A percentile compares a stretch with the other conserved stretches of the same genome.
phyloP scores from a whole-genome alignment of 345 rosid genomes.

The Excoecaria cochinchinensis region DNA sequence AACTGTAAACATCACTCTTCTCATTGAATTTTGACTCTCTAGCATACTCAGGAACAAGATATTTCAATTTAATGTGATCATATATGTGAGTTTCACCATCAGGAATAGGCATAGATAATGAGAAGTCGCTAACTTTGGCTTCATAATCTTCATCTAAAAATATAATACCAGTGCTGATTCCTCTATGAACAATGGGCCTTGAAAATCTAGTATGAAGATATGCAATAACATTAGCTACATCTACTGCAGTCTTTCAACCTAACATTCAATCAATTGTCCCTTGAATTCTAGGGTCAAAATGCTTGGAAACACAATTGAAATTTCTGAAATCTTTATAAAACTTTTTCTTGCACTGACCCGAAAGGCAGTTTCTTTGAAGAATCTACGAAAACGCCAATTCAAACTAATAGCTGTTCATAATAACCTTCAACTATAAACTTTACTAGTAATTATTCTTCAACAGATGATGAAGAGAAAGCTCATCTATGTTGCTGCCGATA shows the following conservation, averaged over 20 bases:
- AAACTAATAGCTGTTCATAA: too few relatives aligned
- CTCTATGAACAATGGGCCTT: not conserved
- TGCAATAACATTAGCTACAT: not conserved
- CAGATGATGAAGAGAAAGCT: too few relatives aligned
- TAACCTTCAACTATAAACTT: too few relatives aligned
- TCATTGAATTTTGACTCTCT: not conserved
- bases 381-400: too few relatives aligned
- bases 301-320: too few relatives aligned
- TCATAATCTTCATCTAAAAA: not conserved
- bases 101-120: not conserved
- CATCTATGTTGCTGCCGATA: too few relatives aligned
- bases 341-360: too few relatives aligned
- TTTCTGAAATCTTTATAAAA: too few relatives aligned
- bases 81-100: constrained; percentile 10
- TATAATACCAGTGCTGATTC: not conserved
- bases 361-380: too few relatives aligned
- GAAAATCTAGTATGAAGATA: not conserved
- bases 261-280: too few relatives aligned
- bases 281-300: too few relatives aligned
- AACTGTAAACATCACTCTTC: not conserved
- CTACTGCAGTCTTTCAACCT: constrained; percentile 1
- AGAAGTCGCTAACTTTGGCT: not conserved
- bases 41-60: not conserved
- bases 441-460: too few relatives aligned
- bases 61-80: not conserved